Percentiles rank a stretch among this genome's conserved stretches.
phyloP scores from a whole-genome alignment of 495 filamentous ascomycete genomes.

The Schizothecium vesticola region DNA sequence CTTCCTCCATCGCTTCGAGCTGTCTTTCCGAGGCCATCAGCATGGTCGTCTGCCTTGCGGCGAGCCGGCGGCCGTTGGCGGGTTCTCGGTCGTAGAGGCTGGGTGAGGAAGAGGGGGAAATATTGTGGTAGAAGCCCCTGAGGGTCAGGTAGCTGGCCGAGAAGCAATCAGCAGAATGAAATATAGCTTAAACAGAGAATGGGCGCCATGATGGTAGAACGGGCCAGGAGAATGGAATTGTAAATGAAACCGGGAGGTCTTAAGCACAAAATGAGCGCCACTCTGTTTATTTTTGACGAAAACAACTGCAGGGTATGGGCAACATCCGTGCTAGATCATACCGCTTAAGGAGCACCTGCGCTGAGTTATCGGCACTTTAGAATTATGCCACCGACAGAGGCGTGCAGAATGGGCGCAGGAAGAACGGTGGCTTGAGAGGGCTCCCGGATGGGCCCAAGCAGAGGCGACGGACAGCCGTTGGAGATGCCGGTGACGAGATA shows the following conservation, averaged over 20 bases:
- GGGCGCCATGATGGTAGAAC: neutral
- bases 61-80: constrained; percentile 42
- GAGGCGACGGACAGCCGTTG: too few relatives aligned
- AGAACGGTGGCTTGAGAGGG: neutral
- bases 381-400: neutral
- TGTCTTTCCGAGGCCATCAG: neutral
- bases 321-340: neutral
- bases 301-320: neutral
- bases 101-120: neutral
- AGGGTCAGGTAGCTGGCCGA: neutral
- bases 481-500: too few relatives aligned
- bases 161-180: neutral
- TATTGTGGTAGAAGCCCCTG: neutral
- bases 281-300: neutral
- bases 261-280: neutral
- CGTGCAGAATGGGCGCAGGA: neutral
- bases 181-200: neutral
- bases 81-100: neutral
- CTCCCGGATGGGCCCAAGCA: too few relatives aligned
- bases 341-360: neutral
- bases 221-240: neutral
- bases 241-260: neutral
- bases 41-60: neutral
- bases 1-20: constrained; percentile 17
- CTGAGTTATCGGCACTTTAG: neutral